Base-by-base conservation (phyloP, 164 flowering plant genomes). In the Vitis rotundifolia region DNA sequence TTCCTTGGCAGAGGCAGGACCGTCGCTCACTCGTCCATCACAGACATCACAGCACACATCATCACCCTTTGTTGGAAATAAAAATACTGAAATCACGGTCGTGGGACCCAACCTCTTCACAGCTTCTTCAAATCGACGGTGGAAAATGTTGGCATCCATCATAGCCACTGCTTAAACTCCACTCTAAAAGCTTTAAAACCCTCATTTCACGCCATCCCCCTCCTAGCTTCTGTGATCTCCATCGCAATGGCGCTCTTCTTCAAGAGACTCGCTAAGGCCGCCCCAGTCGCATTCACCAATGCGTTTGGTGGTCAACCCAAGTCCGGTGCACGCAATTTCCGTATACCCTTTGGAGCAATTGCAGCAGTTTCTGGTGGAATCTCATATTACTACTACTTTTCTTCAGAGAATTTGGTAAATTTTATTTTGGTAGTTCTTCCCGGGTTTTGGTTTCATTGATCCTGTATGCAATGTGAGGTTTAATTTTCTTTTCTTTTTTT, bases 281-380 rank as follows among this genome's bases (percentile, higher is more conserved):
- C 85, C 14, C 78, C 91, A 37, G 62, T 81, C n/a, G 76, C 84
- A 52, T 76, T 76, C 68, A 6, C 71, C 29, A 66, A 69, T 69
- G 76, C 82, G n/a, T 80, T 78, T 50, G 61, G 76, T 55, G 75
- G 76, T 70, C 77, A 78, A 73, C 5, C 77, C 61, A 83, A 79
- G 65, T 78, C 83, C 26, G 58, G 28, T 71, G 71, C 19, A 52
- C 18, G 60, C 63, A 59, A 63, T 8, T 79, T 75, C 50, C 83
- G 85, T 16, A 1, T 84, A 26, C 85, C 88, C 0, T 49, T 79
- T 11, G 90, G 90, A 28, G 89, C 89, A 11, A 65, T 89, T 66
- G 95, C 92, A 6, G 93, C 92, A 3, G 69, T 88, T 67, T 84
- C 93, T 64, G 97, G 89, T 75, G 93, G 93, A 71, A 68, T 88